phyloP scores from a whole-genome alignment of 73 alveolate genomes.

The Urostyla sp. region DNA sequence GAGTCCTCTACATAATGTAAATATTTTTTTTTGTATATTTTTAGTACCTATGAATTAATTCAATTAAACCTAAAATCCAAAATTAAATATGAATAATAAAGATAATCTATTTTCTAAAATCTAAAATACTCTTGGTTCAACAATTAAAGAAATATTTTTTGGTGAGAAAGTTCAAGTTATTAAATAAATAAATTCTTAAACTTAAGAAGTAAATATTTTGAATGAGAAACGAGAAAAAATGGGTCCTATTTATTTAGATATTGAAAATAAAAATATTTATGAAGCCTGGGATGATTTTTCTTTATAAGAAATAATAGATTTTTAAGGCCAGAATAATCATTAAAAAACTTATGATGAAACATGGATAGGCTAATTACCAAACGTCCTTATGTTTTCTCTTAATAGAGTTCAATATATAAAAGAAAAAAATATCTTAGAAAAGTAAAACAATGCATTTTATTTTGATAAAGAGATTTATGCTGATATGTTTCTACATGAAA shows the following conservation, averaged over 20 bases:
- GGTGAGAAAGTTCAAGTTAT: no score
- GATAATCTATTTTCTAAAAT: no score
- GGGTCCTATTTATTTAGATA: slow-evolving; percentile 69
- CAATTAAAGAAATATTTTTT: no score
- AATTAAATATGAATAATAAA: no score
- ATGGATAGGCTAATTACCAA: slow-evolving; percentile 75
- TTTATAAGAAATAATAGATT: not conserved
- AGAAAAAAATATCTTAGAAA: slow-evolving; percentile 15
- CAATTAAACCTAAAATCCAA: no score
- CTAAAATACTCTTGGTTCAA: no score
- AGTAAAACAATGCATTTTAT: not conserved
- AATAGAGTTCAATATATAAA: slow-evolving; percentile 72
- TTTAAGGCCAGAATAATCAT: slow-evolving; percentile 1
- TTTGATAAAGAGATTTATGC: slow-evolving; percentile 66
- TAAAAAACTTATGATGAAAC: slow-evolving; percentile 19
- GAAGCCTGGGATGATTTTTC: slow-evolving; percentile 80
- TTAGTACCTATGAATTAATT: no score
- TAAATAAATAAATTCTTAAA: no score
- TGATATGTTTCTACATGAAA: slow-evolving; percentile 53
- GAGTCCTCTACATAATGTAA: slow-evolving; percentile 16
- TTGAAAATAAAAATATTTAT: slow-evolving; percentile 63
- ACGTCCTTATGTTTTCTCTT: slow-evolving; percentile 70
- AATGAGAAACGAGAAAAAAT: slow-evolving; percentile 56
- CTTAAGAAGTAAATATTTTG: not conserved
- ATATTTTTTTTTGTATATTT: no score